Conservation (phyloP, 2,329 filamentous ascomycete genomes). For the Paramyrothecium sp. region DNA sequence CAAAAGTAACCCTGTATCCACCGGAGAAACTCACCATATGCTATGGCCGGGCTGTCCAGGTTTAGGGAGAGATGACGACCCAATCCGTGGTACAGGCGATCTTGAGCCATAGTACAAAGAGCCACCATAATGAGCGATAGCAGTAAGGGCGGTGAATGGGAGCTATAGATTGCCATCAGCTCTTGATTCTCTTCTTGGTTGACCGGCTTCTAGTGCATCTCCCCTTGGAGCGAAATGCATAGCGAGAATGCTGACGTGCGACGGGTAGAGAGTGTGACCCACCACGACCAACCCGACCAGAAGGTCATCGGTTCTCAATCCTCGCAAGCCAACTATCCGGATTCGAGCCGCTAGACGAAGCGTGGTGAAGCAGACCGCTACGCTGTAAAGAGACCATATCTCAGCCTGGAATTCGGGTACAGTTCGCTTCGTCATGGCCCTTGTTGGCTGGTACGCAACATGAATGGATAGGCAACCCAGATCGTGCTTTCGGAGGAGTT, state of each 20-base stretch:
- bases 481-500: too few relatives aligned
- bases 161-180: neutral
- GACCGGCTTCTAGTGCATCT: neutral
- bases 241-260: too few relatives aligned
- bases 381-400: constrained; percentile 35
- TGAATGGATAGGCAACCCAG: too few relatives aligned
- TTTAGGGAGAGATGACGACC: neutral
- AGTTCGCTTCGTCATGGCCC: neutral
- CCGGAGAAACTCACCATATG: neutral
- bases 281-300: constrained; percentile 49
- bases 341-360: constrained; percentile 45
- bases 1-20: too few relatives aligned
- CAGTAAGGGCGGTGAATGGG: neutral
- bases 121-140: neutral
- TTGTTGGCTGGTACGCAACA: too few relatives aligned
- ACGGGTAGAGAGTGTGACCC: constrained; percentile 12
- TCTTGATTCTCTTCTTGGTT: neutral
- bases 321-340: constrained; percentile 37
- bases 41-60: neutral
- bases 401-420: constrained; percentile 7
- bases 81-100: neutral
- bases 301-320: constrained; percentile 51
- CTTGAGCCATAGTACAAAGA: neutral
- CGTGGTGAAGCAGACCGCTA: constrained; percentile 44
- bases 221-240: neutral